These are phyloP conservation scores for Pseudofabraea citricarpa DNA, from an alignment of 2,329 filamentous ascomycete species.

Conservation along the genomic window DNA sequence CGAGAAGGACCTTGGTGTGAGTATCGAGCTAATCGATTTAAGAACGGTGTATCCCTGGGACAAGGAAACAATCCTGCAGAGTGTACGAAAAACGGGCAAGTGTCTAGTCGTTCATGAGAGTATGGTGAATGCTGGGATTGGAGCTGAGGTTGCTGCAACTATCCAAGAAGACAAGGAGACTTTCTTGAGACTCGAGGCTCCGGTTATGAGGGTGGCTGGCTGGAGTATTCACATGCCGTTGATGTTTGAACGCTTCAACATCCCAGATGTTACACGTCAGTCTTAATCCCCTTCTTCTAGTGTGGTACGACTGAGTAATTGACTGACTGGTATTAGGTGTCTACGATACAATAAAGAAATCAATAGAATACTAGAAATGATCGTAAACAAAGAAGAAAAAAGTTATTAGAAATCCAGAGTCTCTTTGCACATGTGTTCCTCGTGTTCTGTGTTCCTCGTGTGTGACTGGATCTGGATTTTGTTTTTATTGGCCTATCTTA, in stretches of 20 bases:
- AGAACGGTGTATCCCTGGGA: constrained; percentile 73
- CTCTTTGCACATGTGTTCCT: too few species aligned
- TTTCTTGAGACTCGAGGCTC: constrained; percentile 64
- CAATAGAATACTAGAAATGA: constrained; percentile 24
- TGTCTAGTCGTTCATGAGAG: constrained; percentile 71
- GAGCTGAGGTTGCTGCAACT: constrained; percentile 66
- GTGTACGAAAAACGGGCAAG: constrained; percentile 65
- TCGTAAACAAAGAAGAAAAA: too few species aligned
- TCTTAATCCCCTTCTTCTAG: constrained; percentile 14
- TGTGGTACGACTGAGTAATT: background rate
- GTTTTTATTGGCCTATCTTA: too few species aligned
- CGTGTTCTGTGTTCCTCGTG: too few species aligned
- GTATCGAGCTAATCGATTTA: constrained; percentile 65
- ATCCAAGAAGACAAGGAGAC: constrained; percentile 59
- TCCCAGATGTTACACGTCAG: constrained; percentile 68
- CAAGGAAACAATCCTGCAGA: constrained; percentile 57
- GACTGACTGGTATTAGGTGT: constrained; percentile 22
- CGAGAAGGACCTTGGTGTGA: constrained; percentile 62
- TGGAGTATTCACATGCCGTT: constrained; percentile 66
- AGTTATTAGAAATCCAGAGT: too few species aligned
- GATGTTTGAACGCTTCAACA: constrained; percentile 58
- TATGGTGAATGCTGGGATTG: constrained; percentile 69
- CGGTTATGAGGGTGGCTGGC: constrained; percentile 64
- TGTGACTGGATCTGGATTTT: too few species aligned
- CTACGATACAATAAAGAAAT: constrained; percentile 29